Evolutionary conservation across 1,139 yeast genomes (phyloP), one percentile per base, ranked within the genome.

Genomic region (Candida sp.): DNA sequence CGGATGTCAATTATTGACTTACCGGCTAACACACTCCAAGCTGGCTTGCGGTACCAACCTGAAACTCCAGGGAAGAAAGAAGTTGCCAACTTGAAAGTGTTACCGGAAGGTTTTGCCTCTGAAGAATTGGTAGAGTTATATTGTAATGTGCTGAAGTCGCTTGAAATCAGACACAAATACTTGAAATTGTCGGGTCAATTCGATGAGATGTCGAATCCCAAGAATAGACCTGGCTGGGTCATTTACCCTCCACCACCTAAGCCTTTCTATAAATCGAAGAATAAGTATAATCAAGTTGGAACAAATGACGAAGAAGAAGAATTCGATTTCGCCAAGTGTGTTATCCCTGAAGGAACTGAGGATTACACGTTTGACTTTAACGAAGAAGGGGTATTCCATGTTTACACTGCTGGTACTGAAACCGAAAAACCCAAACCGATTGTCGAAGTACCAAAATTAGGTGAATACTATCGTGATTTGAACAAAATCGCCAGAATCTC

Each of bases 221-320:
- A 90, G 60, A 91, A 93, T 61, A 54, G 51, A 25, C 72, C 68
- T 23, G 67, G 63, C 37, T 95, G 99, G 98, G 60, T 61, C 12
- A 82, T 95, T 41, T 91, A 91, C 59, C 99, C 99, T 0, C 82
- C 86, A 8, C 98, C 98, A 1, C 99, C 99, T 9, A 82, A 82
- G 49, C 97, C 99, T 1, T 82, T 95, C 23, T 93, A 95, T 78
- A 86, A 87, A 55, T 78, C 87, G 21, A 82, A 77, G 43, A 70
- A 74, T 49, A 63, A 78, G 48, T 72, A 64, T 79, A 71, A 87
- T 66, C 81, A 83, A 69, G 62, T 79, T 44, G 69, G 68, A 8
- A 56, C 53, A 3, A 51, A 54, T 21, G 58, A 56, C 22, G 61
- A 57, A 30, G 67, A 67, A 46, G 52, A 77, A 48, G 79, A 77